Evolutionary conservation across 805 yeast species (phyloP).

Genomic region (Komagataella ulmi): DNA sequence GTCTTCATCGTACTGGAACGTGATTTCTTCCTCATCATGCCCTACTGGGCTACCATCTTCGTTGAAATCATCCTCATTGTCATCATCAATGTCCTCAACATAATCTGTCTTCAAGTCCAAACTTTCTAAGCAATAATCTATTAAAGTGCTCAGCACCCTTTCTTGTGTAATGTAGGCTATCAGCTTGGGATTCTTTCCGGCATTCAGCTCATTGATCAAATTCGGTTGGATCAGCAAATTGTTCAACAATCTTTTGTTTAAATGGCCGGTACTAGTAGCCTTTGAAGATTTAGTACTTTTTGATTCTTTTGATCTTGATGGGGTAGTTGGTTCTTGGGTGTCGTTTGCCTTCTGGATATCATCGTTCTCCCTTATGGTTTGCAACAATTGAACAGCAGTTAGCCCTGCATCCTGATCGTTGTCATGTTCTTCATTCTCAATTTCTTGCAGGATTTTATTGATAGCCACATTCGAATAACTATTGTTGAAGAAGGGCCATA

Average conservation of each 20-base stretch:
- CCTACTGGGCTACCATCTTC: neutral
- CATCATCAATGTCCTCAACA: constrained; percentile 5
- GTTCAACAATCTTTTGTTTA: constrained; percentile 16
- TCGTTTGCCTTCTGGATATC: constrained; percentile 1
- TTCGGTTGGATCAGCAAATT: constrained; percentile 21
- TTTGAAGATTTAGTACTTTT: neutral
- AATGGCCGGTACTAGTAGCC: neutral
- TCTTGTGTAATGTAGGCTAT: constrained; percentile 17
- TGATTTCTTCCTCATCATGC: neutral
- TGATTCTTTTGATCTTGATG: neutral
- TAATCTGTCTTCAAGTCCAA: constrained; percentile 6
- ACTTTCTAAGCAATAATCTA: constrained; percentile 16
- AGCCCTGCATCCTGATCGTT: constrained; percentile 1
- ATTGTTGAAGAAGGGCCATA: constrained; percentile 25
- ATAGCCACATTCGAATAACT: constrained; percentile 23
- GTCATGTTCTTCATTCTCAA: constrained; percentile 18
- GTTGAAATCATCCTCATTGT: neutral
- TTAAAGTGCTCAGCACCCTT: constrained; percentile 16
- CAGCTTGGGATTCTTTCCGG: constrained; percentile 19
- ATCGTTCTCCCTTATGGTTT: constrained; percentile 19
- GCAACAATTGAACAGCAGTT: constrained; percentile 13
- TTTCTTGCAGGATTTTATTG: constrained; percentile 21
- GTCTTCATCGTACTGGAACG: neutral
- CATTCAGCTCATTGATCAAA: constrained; percentile 19
- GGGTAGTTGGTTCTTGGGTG: neutral